Base-by-base conservation (phyloP, 2,329 filamentous ascomycete species). In the Aureobasidium namibiae region DNA sequence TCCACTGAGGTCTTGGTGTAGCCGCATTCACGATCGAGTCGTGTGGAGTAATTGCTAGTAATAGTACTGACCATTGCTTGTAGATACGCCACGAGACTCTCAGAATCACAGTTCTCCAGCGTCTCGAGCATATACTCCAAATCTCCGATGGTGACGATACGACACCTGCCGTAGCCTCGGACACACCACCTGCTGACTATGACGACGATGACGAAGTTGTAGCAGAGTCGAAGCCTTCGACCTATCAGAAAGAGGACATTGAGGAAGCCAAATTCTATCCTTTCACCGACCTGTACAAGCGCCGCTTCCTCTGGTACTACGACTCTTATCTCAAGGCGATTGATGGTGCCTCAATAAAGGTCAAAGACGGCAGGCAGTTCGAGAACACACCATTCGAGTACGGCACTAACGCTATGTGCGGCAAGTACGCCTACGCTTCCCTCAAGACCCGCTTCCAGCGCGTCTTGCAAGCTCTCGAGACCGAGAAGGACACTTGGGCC, bases 281-380 rank as follows among this genome's bases (percentile, higher is more conserved):
- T 0, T 97, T 97, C 75, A 87, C 85, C 65, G 92, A 97, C 68
- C 78, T 96, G 5, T 89, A 88, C 79, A 97, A 97, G 74, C 85
- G 88, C 38, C 85, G 92, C 1, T 96, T 97, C 69, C 77, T 97
- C 14, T 97, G 94, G 94, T 97, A 97, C 74, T 95, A 89, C 71
- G 88, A 95, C 65, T 88, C 88, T 3, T 97, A 97, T 68, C 76
- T 94, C 23, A 76, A 81, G 3, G 81, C 87, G 1, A 85, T 95
- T 54, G 79, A 84, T 38, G 80, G 84, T 61, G 88, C 86, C 29
- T 72, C 75, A 31, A 72, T 76, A 26, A 83, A 89, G 65, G 82
- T 86, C 59, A 80, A 81, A 62, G 83, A 87, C 61, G 82, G 83
- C 2, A 75, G 83, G 38, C 62, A 70, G 0, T 97, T 99, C 67